Percentiles rank a stretch among this genome's conserved stretches.
These are phyloP conservation scores for Pseudocercospora cruenta DNA, from an alignment of 2,329 filamentous ascomycete genomes.

Conservation along the genomic window DNA sequence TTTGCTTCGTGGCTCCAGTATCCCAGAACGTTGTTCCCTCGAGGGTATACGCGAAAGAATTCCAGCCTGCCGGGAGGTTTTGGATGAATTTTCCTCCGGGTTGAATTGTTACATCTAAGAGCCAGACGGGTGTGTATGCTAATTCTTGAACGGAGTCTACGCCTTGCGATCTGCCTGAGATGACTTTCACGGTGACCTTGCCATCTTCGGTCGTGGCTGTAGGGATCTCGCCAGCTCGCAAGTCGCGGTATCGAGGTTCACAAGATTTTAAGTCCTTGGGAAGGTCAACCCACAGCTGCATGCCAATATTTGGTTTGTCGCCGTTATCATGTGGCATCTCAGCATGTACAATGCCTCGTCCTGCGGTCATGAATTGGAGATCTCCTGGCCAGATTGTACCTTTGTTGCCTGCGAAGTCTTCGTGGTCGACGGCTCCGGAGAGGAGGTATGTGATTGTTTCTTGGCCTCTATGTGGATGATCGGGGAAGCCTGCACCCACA, in stretches of 20 bases:
- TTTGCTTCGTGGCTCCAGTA: constrained; percentile 53
- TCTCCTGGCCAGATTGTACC: constrained; percentile 87
- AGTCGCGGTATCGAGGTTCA: constrained; percentile 89
- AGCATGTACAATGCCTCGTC: constrained; percentile 87
- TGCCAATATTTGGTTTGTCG: constrained; percentile 76
- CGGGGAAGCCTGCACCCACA: constrained; percentile 61
- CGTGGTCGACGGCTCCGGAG: constrained; percentile 83
- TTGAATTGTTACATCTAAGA: constrained; percentile 78
- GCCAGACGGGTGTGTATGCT: constrained; percentile 96
- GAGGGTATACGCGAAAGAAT: constrained; percentile 86
- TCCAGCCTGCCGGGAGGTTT: constrained; percentile 78
- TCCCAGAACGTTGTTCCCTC: constrained; percentile 70
- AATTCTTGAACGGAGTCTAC: constrained; percentile 86
- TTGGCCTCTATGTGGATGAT: constrained; percentile 68
- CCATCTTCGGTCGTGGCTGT: constrained; percentile 70
- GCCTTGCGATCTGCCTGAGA: constrained; percentile 81
- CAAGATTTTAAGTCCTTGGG: constrained; percentile 80
- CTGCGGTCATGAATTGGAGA: constrained; percentile 97
- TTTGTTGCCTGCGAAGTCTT: constrained; percentile 84
- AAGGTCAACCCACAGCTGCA: constrained; percentile 96
- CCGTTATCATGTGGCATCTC: constrained; percentile 75
- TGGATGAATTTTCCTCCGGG: constrained; percentile 80
- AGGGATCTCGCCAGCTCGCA: constrained; percentile 79
- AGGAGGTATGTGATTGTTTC: constrained; percentile 91
- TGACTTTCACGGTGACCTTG: constrained; percentile 82